phyloP scores from a whole-genome alignment of 2,329 filamentous ascomycete species.

The Thielaviopsis punctulata region DNA sequence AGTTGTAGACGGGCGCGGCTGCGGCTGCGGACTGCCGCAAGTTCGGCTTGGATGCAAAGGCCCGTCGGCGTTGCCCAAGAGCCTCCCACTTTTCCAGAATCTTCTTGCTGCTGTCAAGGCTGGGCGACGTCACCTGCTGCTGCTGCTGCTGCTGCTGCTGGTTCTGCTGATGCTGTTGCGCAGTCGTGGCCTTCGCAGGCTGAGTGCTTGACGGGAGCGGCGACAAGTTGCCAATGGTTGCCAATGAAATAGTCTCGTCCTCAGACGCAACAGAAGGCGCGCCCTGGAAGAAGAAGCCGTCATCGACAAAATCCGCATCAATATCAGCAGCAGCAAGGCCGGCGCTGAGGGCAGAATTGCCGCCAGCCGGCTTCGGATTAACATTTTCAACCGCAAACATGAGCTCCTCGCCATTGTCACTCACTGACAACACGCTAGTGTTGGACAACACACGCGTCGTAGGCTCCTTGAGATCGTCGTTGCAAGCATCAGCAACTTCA shows the following conservation, averaged over 20 bases:
- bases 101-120: slow-evolving; percentile 14
- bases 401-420: slow-evolving; percentile 6
- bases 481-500: slow-evolving; percentile 13
- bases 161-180: neutral
- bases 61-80: slow-evolving; percentile 68
- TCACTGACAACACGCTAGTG: slow-evolving; percentile 35
- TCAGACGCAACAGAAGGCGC: neutral
- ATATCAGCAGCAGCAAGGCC: slow-evolving; percentile 29
- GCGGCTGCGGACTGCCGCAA: neutral
- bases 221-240: neutral
- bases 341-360: slow-evolving; percentile 14
- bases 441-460: slow-evolving; percentile 68
- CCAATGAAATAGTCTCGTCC: neutral
- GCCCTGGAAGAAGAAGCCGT: slow-evolving; percentile 60
- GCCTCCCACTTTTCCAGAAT: slow-evolving; percentile 73
- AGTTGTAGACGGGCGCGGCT: neutral
- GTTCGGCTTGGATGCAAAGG: slow-evolving; percentile 19
- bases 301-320: slow-evolving; percentile 48
- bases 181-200: slow-evolving; percentile 20
- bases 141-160: neutral
- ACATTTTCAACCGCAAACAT: slow-evolving; percentile 14
- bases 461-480: slow-evolving; percentile 43
- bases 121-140: neutral
- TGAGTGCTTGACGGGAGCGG: neutral
- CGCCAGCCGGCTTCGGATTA: slow-evolving; percentile 18